Base-by-base conservation (phyloP, 495 filamentous ascomycete genomes). In the Cenococcum geophilum region DNA sequence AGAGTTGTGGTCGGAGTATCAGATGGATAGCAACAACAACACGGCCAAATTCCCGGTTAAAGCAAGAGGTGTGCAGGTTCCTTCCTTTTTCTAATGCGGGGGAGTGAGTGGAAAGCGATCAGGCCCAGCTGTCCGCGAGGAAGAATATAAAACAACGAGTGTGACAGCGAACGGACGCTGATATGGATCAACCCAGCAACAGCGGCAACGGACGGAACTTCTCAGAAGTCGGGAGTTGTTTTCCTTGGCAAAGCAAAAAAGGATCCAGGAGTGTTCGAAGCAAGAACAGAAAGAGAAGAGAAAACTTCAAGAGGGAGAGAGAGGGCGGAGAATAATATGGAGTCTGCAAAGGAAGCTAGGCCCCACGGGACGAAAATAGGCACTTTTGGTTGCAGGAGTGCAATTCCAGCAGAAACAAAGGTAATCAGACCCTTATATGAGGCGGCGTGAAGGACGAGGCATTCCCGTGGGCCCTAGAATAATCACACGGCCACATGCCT, bases 101-200 rank as follows among this genome's bases (percentile, higher is more conserved):
- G 1, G 18, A 45, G 40, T 14, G 40, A 45, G 40, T 45, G 12
- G 40, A 18, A 45, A 45, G 40, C 40, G 40, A 45, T 14, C 49
- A 52, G 49, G 49, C 25, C 49, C 49, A 25, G 49, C 49, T 27
- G 49, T 25, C 49, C 49, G 49, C 49, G 49, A 16, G 21, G 14
- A 22, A 32, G 49, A 25, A 32, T 52, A 20, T 8, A 25, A 32
- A 23, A 20, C 21, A 52, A 52, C 21, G 25, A 52, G 21, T 16
- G 21, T 23, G 49, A 32, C 49, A 52, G 49, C 49, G 49, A 52
- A 32, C 20, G 49, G 49, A 52, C 49, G 49, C 25, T 20, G 49
- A 52, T 52, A 18, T 23, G 14, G 45, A 6, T 52, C 49, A 52
- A 32, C 20, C 49, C 49, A 52, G 49, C 49, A 52, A 52, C 20